phyloP scores from a whole-genome alignment of 495 filamentous ascomycete genomes.

The Annulohypoxylon bovei region DNA sequence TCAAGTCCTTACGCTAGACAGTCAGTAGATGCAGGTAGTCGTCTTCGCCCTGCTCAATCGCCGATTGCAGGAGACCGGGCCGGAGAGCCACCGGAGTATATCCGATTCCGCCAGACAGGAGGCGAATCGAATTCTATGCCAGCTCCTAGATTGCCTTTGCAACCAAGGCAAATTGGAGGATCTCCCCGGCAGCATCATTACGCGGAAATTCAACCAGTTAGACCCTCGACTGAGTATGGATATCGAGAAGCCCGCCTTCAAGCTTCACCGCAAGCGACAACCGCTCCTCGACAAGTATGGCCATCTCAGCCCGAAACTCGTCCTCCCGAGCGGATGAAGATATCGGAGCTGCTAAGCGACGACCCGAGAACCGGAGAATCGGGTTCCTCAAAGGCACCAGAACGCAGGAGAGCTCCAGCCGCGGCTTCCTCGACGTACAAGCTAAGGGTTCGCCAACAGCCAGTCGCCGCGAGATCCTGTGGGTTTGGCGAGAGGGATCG shows the following conservation, averaged over 20 bases:
- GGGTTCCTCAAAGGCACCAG: conserved; percentile 42
- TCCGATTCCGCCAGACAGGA: conserved; percentile 27
- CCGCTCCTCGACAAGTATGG: conserved; percentile 33
- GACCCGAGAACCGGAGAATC: conserved; percentile 42
- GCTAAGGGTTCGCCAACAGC: conserved; percentile 88
- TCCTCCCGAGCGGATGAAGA: conserved; percentile 54
- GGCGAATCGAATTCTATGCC: conserved; percentile 30
- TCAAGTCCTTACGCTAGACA: conserved; percentile 40
- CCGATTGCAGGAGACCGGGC: conserved; percentile 51
- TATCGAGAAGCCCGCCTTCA: conserved; percentile 30
- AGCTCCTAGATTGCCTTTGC: conserved; percentile 23
- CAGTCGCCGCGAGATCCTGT: conserved; percentile 87
- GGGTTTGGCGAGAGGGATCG: conserved; percentile 95
- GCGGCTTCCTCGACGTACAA: conserved; percentile 36
- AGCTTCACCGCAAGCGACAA: conserved; percentile 28
- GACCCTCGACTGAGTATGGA: conserved; percentile 30
- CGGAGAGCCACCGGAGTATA: conserved; percentile 47
- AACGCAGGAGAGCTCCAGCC: conserved; percentile 17
- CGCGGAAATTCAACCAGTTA: conserved; percentile 29
- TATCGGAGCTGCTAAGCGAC: conserved; percentile 55
- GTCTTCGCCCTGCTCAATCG: conserved; percentile 49
- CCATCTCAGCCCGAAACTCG: conserved; percentile 38
- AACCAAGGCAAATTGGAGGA: conserved; percentile 23
- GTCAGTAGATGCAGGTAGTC: conserved; percentile 42
- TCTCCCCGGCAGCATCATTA: conserved; percentile 28